These are phyloP conservation scores for Brettanomyces naardenensis DNA, from an alignment of 805 yeast species.

Conservation along the genomic window DNA sequence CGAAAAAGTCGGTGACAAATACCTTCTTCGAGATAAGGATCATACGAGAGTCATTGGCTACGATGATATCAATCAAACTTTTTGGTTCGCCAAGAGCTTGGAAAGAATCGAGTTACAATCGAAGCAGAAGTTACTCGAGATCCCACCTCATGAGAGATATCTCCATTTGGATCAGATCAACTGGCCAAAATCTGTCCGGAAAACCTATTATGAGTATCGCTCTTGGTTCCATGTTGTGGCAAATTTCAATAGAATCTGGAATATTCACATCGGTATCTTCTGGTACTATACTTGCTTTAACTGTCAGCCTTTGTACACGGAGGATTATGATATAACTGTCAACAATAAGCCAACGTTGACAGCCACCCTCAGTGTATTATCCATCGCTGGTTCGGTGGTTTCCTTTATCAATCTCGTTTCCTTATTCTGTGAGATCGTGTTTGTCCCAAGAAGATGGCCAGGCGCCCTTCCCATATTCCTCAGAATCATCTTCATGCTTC, in stretches of 20 bases:
- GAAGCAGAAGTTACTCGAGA: conserved; percentile 40
- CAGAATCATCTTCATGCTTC: conserved; percentile 35
- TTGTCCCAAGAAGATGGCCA: conserved; percentile 67
- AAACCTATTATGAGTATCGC: conserved; percentile 69
- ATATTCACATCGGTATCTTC: conserved; percentile 62
- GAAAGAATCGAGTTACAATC: conserved; percentile 39
- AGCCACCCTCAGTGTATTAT: conserved; percentile 46
- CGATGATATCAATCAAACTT: conserved; percentile 83
- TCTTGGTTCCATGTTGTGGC: conserved; percentile 69
- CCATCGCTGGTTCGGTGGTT: conserved; percentile 62
- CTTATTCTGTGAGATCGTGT: conserved; percentile 45
- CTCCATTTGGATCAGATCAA: conserved; percentile 41
- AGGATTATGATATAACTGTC: conserved; percentile 40
- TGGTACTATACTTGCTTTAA: conserved; percentile 73
- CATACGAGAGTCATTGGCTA: conserved; percentile 71
- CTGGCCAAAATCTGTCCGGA: conserved; percentile 64
- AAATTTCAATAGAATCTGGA: conserved; percentile 76
- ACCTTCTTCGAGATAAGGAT: conserved; percentile 46
- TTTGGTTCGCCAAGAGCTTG: conserved; percentile 74
- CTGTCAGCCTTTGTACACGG: conserved; percentile 60
- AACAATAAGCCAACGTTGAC: conserved; percentile 58
- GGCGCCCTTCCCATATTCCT: conserved; percentile 56
- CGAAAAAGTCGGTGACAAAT: conserved; percentile 33
- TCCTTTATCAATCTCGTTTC: conserved; percentile 50
- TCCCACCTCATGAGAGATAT: conserved; percentile 51